Base-by-base conservation (phyloP, 306 rosid genomes). In the Betula pendula region DNA sequence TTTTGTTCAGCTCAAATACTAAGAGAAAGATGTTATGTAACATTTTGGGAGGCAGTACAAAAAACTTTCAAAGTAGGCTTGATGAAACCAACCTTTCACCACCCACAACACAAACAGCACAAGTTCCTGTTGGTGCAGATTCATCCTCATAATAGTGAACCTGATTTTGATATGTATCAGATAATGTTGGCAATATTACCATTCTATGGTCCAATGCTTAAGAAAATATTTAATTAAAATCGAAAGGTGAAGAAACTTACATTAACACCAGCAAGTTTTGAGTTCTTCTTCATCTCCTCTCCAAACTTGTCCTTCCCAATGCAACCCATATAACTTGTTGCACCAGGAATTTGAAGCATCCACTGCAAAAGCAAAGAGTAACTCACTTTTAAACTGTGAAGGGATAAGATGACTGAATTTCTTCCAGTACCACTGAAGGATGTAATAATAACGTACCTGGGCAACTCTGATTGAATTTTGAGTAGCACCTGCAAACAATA, bases 251-350 rank as follows among this genome's bases (percentile, higher is more conserved):
- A 53, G 40, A 75, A 73, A 76, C 92, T 77, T 72, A 92, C 98
- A 80, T 92, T 90, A 35, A 95, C 93, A 83, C 98, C 97, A 70
- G 96, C 96, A 7, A 19, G 82, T 84, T 53, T 79, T 53, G 87
- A 71, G 80, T 85, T 85, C 82, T 90, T 90, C 81, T 86, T 89
- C 99, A 95, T 92, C 86, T 84, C 92, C 85, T 91, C 97, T 11
- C 97, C 99, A 74, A 74, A 95, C 76, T 90, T 92, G 86, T 95
- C 97, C 90, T 92, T 95, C 74, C 99, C 97, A 35, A 95, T 92
- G 88, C 89, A 85, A 59, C 99, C 99, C 0, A 95, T 95, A 85
- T 85, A 95, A 82, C 96, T 82, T 40, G 99, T 90, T 74, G 97
- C 97, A 51, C 92, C 91, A 31, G 97, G 94, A 63, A 31, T 77